Percentiles rank a stretch among this genome's conserved stretches.
Evolutionary conservation across 495 filamentous ascomycete genomes (phyloP).

Genomic region (Rhypophila decipiens): DNA sequence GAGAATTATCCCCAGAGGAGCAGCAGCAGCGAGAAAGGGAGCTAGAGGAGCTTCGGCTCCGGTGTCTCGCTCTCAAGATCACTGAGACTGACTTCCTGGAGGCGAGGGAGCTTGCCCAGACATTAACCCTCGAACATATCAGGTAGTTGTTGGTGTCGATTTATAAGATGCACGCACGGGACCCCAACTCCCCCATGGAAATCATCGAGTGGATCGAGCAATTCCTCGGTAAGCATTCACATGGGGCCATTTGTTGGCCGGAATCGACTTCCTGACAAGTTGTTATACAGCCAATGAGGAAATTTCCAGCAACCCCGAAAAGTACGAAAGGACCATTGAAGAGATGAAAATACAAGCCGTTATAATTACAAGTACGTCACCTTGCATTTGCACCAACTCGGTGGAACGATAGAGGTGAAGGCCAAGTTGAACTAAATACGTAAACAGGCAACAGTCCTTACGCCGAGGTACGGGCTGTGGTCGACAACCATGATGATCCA

Average conservation of each 20-base stretch:
- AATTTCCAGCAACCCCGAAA: slow-evolving; percentile 30
- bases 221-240: slow-evolving; percentile 20
- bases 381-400: no score
- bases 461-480: slow-evolving; percentile 44
- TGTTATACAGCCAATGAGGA: slow-evolving; percentile 18
- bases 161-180: slow-evolving; percentile 21
- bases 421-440: no score
- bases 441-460: slow-evolving; percentile 43
- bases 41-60: not conserved
- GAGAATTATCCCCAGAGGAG: not conserved
- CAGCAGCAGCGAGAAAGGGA: not conserved
- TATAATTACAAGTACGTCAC: slow-evolving; percentile 35
- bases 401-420: no score
- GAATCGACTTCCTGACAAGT: no score
- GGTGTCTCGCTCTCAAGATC: slow-evolving; percentile 13
- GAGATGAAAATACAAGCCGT: slow-evolving; percentile 40
- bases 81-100: slow-evolving; percentile 28
- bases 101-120: slow-evolving; percentile 23
- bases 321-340: slow-evolving; percentile 27
- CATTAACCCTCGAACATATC: slow-evolving; percentile 27
- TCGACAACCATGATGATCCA: slow-evolving; percentile 41
- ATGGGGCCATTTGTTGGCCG: no score
- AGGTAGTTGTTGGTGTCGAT: slow-evolving; percentile 19
- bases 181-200: slow-evolving; percentile 30
- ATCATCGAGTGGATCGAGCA: slow-evolving; percentile 27